Evolutionary conservation across 2,329 filamentous ascomycete species (phyloP), one percentile per base, ranked within the genome.

Genomic region (Xylaria sp.): DNA sequence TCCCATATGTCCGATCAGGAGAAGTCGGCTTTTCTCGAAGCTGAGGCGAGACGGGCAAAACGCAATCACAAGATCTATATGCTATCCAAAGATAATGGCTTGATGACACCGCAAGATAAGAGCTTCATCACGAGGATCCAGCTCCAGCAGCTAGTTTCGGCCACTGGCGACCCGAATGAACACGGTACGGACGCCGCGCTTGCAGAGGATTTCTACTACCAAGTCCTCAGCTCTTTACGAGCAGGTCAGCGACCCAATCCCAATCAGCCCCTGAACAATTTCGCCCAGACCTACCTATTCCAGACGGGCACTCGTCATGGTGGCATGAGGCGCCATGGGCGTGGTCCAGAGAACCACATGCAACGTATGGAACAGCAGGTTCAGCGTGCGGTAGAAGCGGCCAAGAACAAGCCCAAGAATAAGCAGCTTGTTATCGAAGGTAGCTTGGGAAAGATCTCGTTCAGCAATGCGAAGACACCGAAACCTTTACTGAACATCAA

Each of bases 321-420:
- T 50, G 85, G 83, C 39, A 83, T 85, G 68, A 81, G 92, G 59
- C 85, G 92, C 60, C 86, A 94, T 63, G 86, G 87, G 56, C 84
- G 91, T 54, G 91, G 89, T 40, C 92, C 91, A 17, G 94, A 99
- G 71, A 99, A 97, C 70, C 94, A 99, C 69, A 91, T 97, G 77
- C 94, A 97, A 71, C 88, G 94, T 50, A 99, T 99, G 94, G 93
- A 99, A 73, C 94, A 99, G 73, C 94, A 99, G 73, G 95, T 99
- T 11, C 93, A 97, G 71, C 87, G 94, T 52, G 94, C 94, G 20
- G 94, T 99, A 0, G 94, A 99, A 69, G 94, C 94, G 1, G 94
- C 94, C 48, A 99, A 97, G 77, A 91, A 92, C 56, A 93, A 96
- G 73, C 94, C 94, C 11, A 99, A 99, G 80, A 97, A 96, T 69